Percentiles rank a stretch among this genome's conserved stretches.
These are phyloP conservation scores for Acanthamoeba lenticulata DNA, from an alignment of 208 protist genomes.

Conservation along the genomic window DNA sequence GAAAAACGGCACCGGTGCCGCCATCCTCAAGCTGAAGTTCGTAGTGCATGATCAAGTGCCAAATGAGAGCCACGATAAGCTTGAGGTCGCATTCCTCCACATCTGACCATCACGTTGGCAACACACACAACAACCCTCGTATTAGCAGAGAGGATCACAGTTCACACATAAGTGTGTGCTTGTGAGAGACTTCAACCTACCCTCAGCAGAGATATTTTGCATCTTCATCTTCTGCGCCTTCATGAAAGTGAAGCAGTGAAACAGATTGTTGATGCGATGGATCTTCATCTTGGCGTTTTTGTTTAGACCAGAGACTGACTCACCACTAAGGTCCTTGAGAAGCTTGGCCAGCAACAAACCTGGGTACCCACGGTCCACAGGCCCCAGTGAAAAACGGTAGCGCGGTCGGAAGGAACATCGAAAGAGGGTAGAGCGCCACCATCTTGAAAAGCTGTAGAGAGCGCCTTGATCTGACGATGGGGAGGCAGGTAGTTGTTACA, in stretches of 20 bases:
- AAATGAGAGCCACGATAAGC: constrained; percentile 22
- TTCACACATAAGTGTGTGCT: too few relatives aligned
- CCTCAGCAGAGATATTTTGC: constrained; percentile 8
- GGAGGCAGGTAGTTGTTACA: not conserved
- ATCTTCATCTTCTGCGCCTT: not conserved
- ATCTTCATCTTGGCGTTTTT: constrained; percentile 32
- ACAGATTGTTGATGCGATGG: constrained; percentile 42
- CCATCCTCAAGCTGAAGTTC: not conserved
- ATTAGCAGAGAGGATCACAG: too few relatives aligned
- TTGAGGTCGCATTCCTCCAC: constrained; percentile 25
- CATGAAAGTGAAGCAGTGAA: constrained; percentile 18
- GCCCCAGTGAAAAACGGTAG: not conserved
- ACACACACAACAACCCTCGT: too few relatives aligned
- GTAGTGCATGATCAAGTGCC: constrained; percentile 55
- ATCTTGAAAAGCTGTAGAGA: not conserved
- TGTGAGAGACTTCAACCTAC: too few relatives aligned
- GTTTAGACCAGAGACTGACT: not conserved
- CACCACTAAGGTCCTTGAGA: not conserved
- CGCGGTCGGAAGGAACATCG: not conserved
- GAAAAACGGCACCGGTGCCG: not conserved
- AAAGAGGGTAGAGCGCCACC: not conserved
- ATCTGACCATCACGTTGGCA: not conserved
- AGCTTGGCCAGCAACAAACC: constrained; percentile 15
- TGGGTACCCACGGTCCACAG: not conserved
- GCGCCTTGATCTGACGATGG: not conserved